Base-by-base conservation (phyloP, 1,284 basidiomycete species). In the Ustilago esculenta region DNA sequence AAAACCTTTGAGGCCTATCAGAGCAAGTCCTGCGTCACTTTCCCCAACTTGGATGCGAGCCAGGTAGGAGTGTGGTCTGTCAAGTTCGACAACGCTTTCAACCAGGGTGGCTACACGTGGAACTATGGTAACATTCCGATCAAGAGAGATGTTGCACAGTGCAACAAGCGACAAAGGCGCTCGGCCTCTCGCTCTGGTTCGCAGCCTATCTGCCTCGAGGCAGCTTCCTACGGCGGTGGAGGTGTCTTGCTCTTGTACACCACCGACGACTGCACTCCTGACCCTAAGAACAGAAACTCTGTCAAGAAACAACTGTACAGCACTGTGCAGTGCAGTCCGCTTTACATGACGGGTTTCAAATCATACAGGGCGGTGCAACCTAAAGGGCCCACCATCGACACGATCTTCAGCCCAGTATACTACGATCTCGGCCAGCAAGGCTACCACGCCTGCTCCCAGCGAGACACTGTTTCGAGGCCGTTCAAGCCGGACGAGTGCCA, bases 311-410 rank as follows among this genome's bases (percentile, higher is more conserved):
- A 69, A 30, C 33, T 59, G 35, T 69, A 43, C 52, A 63, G 36
- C 44, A 44, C 54, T 5, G 37, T 25, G 3, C 58, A 63, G 15
- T 69, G 66, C 44, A 59, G 54, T 5, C 50, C 50, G 1, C 55
- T 69, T 10, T 29, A 5, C 10, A 39, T 25, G 27, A 59, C 59
- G 39, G 20, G 20, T 7, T 69, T 59, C 55, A 42, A 51, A 21
- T 69, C 66, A 12, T 63, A 48, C 66, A 63, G 54, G 27, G 33
- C 55, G 2, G 24, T 63, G 20, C 25, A 42, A 2, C 59, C 66
- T 4, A 10, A 1, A 2, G 55, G 51, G 1, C 12, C 25, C 1
- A 51, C 37, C 5, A 33, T 59, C 41, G 34, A 50, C 12, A 17
- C 52, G 11, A 30, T 51, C 40, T 69, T 69, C 40, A 69, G 66